These are phyloP conservation scores for Xylaria scruposa DNA, from an alignment of 495 filamentous ascomycete genomes.

Conservation along the genomic window DNA sequence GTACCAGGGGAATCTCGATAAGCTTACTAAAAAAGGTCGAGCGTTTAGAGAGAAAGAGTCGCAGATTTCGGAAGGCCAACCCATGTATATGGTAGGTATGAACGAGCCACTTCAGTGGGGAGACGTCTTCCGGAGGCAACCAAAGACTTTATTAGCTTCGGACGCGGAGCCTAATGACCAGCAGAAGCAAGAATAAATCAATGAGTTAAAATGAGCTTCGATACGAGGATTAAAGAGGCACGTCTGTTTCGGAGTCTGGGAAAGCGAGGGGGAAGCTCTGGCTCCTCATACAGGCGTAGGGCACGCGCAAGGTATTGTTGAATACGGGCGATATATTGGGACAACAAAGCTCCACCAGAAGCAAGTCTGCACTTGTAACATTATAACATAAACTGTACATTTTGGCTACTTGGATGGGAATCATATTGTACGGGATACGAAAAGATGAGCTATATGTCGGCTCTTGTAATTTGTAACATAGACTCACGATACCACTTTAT, in stretches of 20 bases:
- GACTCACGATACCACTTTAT: slow-evolving; percentile 1
- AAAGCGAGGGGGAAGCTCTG: neutral
- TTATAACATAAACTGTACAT: neutral
- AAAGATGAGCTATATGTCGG: neutral
- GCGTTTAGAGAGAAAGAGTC: slow-evolving; percentile 36
- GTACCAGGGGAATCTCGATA: slow-evolving; percentile 43
- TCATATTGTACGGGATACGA: slow-evolving; percentile 1
- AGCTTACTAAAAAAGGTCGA: slow-evolving; percentile 38
- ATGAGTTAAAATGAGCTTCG: neutral
- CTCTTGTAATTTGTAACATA: slow-evolving; percentile 21
- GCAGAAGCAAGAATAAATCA: slow-evolving; percentile 1
- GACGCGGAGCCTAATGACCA: neutral
- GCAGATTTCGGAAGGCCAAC: slow-evolving; percentile 23
- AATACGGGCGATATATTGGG: neutral
- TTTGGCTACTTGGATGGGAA: neutral
- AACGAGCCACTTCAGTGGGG: slow-evolving; percentile 33
- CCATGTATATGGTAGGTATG: slow-evolving; percentile 43
- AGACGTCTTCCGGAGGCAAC: slow-evolving; percentile 38
- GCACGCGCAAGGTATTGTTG: neutral
- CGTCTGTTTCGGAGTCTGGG: neutral
- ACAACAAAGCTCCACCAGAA: neutral
- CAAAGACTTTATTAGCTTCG: neutral
- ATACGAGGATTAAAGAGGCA: neutral
- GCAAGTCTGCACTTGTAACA: slow-evolving; percentile 7
- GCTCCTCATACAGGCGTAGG: neutral